Percentiles rank a stretch among this genome's conserved stretches.
These are phyloP conservation scores for Colletotrichum abscissum DNA, from an alignment of 2,329 filamentous ascomycete genomes.

Conservation along the genomic window DNA sequence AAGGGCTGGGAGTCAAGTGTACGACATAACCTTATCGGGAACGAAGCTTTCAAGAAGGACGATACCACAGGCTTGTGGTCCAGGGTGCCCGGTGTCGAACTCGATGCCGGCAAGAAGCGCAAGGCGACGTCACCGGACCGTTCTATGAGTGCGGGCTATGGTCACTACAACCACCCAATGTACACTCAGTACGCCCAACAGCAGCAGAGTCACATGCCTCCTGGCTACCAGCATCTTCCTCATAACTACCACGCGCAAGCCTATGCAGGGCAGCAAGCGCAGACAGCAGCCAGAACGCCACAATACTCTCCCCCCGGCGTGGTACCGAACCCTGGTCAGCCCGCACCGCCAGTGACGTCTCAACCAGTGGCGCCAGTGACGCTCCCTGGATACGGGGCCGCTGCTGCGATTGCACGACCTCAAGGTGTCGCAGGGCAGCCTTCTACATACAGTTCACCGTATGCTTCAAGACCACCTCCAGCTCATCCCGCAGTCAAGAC, in stretches of 20 bases:
- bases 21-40: constrained; percentile 72
- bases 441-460: constrained; percentile 45
- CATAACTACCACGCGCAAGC: constrained; percentile 48
- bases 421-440: constrained; percentile 39
- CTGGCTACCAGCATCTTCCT: constrained; percentile 49
- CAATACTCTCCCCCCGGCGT: constrained; percentile 35
- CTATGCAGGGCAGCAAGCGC: constrained; percentile 39
- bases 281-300: constrained; percentile 30
- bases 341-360: constrained; percentile 38
- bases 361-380: constrained; percentile 41
- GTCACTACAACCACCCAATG: constrained; percentile 39
- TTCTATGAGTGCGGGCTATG: constrained; percentile 50
- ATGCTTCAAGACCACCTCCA: constrained; percentile 41
- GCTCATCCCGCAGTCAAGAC: constrained; percentile 36
- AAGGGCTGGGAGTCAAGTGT: constrained; percentile 76
- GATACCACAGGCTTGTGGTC: constrained; percentile 67
- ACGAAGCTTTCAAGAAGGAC: constrained; percentile 70
- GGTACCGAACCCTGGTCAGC: constrained; percentile 33
- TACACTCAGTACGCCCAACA: constrained; percentile 41
- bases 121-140: constrained; percentile 66
- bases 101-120: constrained; percentile 71
- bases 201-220: constrained; percentile 46
- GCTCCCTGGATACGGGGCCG: constrained; percentile 40
- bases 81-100: constrained; percentile 66
- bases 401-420: constrained; percentile 35